Conservation (phyloP, 1,139 yeast species). For the Fermentozyma sake region DNA sequence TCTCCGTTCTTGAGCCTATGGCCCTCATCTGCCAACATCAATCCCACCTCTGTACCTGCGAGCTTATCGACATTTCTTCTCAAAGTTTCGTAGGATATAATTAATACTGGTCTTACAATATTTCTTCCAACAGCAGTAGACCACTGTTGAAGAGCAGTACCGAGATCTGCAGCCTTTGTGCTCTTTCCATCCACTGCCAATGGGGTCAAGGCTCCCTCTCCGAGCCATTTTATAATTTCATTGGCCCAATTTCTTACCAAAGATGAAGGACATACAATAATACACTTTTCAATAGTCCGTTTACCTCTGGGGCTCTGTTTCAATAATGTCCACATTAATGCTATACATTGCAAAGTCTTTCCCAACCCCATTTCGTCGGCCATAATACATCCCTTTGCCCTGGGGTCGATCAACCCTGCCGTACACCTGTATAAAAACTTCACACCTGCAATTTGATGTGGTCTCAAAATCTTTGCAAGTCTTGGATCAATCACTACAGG, state of each 20-base stretch:
- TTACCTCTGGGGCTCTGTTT: slow-evolving; percentile 89
- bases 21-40: slow-evolving; percentile 93
- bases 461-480: slow-evolving; percentile 78
- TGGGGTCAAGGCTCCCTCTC: slow-evolving; percentile 84
- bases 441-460: slow-evolving; percentile 97
- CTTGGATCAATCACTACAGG: slow-evolving; percentile 96
- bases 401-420: slow-evolving; percentile 78
- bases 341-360: slow-evolving; percentile 87
- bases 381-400: slow-evolving; percentile 96
- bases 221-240: slow-evolving; percentile 93
- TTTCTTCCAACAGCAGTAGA: slow-evolving; percentile 84
- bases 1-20: slow-evolving; percentile 94
- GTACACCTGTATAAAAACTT: slow-evolving; percentile 86
- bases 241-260: slow-evolving; percentile 97
- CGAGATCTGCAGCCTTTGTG: slow-evolving; percentile 63
- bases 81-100: slow-evolving; percentile 92
- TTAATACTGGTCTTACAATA: slow-evolving; percentile 87
- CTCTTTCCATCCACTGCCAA: slow-evolving; percentile 89
- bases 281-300: slow-evolving; percentile 80
- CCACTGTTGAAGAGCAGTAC: slow-evolving; percentile 75
- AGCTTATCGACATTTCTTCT: slow-evolving; percentile 80
- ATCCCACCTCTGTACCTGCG: slow-evolving; percentile 77
- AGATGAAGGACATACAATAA: slow-evolving; percentile 94
- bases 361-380: slow-evolving; percentile 99
- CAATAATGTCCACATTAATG: slow-evolving; percentile 90